These are phyloP conservation scores for Onygenales sp. DNA, from an alignment of 2,329 filamentous ascomycete species.

Conservation along the genomic window DNA sequence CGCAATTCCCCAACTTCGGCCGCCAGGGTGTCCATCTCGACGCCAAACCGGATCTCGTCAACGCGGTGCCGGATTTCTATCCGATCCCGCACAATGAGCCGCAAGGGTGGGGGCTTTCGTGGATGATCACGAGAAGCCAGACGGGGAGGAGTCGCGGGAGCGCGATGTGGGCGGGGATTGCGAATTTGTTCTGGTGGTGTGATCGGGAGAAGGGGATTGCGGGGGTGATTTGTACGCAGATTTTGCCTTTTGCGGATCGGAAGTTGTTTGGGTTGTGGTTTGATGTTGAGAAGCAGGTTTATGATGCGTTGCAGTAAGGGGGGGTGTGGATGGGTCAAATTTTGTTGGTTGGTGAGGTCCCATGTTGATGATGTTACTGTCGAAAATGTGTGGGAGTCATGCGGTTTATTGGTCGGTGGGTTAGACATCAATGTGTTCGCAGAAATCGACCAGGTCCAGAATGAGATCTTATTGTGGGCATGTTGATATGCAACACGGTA, in stretches of 20 bases:
- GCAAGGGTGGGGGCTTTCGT: slow-evolving; percentile 56
- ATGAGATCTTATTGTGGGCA: too few relatives aligned
- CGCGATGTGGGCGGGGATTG: slow-evolving; percentile 49
- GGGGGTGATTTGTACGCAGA: slow-evolving; percentile 42
- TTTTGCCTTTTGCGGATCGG: slow-evolving; percentile 41
- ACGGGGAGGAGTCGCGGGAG: slow-evolving; percentile 47
- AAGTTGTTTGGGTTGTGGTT: slow-evolving; percentile 35
- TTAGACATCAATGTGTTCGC: too few relatives aligned
- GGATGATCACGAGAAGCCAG: slow-evolving; percentile 43
- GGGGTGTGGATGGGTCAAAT: not conserved
- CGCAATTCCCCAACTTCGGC: slow-evolving; percentile 44
- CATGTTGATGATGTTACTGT: too few relatives aligned
- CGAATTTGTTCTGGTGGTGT: slow-evolving; percentile 55
- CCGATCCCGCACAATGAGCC: slow-evolving; percentile 34
- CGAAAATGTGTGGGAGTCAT: too few relatives aligned
- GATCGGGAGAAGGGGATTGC: slow-evolving; percentile 52
- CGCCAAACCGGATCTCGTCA: slow-evolving; percentile 42
- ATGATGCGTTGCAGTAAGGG: slow-evolving; percentile 15
- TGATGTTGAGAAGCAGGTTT: slow-evolving; percentile 31
- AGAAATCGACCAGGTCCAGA: too few relatives aligned
- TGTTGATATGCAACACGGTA: too few relatives aligned
- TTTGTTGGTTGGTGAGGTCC: too few relatives aligned
- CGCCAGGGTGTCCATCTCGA: slow-evolving; percentile 33
- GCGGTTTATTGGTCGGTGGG: too few relatives aligned
- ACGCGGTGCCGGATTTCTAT: slow-evolving; percentile 43